Evolutionary conservation across 2,329 filamentous ascomycete species (phyloP), one percentile per base, ranked within the genome.

Genomic region (Botrytis hyacinthi): DNA sequence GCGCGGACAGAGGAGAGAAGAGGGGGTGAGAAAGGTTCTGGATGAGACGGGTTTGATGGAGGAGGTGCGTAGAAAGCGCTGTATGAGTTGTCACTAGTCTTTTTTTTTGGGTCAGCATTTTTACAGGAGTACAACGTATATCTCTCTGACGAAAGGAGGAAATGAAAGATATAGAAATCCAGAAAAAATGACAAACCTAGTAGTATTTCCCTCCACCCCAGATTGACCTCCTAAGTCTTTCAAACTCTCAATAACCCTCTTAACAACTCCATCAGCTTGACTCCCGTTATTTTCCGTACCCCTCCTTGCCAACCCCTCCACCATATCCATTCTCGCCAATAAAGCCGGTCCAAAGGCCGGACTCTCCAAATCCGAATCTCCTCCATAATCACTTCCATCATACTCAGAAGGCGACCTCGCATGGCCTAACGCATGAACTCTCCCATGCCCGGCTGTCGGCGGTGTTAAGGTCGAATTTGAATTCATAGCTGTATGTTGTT

Each of bases 41-140:
- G 16, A 96, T 84, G 75, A 91, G 89, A 71, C 92, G 91, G 68
- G 92, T 91, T 83, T 95, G 92, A 81, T 94, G 90, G 22, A 87
- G 86, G 62, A 95, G 85, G 79, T 96, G 92, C 32, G 92, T 92
- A 65, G 92, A 90, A 67, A 94, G 84, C 22, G 92, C 91, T 42
- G 91, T 89, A 81, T 94, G 91, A 48, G 92, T 90, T 61, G 92
- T 94, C 80, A 93, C 92, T 76, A 94, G 84, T 79, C 92, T 94
- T 78, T 42, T 29, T 29, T 1, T 29, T 59, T 14, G 7, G 37
- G 61, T 78, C 67, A 78, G 75, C 32, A 72, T 60, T 37, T 62
- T 1, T 18, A 32, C 14, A 29, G 26, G 37, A 20, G 35, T 12
- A 14, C 9, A 16, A 57, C 3, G 20, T 16, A 42, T 6, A 12